These are phyloP conservation scores for Trametes polyzona DNA, from an alignment of 1,284 basidiomycete species.

Conservation along the genomic window DNA sequence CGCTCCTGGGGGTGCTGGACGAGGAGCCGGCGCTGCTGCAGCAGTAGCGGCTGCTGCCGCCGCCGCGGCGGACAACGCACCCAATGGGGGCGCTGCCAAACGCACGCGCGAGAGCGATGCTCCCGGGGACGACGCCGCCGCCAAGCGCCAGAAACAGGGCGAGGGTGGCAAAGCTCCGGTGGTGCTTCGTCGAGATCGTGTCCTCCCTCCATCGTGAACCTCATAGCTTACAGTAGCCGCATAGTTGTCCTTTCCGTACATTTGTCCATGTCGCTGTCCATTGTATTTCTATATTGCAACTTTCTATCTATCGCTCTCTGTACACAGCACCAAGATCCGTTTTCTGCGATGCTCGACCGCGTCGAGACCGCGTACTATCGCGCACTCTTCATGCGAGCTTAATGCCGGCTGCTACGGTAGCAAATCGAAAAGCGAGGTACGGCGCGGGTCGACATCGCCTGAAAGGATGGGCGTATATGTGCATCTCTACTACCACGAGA, in stretches of 20 bases:
- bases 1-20: constrained; percentile 36
- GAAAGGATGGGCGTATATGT: too few species aligned
- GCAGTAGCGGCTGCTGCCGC: constrained; percentile 43
- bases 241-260: constrained; percentile 5
- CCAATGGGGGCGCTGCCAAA: constrained; percentile 56
- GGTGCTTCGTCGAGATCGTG: constrained; percentile 36
- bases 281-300: constrained; percentile 23
- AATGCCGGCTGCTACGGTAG: too few species aligned
- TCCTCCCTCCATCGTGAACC: constrained; percentile 30
- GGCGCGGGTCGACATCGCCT: too few species aligned
- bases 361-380: too few species aligned
- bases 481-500: too few species aligned
- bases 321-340: not conserved
- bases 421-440: too few species aligned
- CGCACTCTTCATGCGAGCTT: too few species aligned
- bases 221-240: not conserved
- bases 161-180: constrained; percentile 33
- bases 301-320: constrained; percentile 7
- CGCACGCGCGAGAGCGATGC: constrained; percentile 59
- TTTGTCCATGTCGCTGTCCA: constrained; percentile 7
- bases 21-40: constrained; percentile 40
- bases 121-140: constrained; percentile 59
- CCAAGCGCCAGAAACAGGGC: constrained; percentile 69
- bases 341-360: not conserved
- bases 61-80: not conserved